These are phyloP conservation scores for Myxozyma kluyveri DNA, from an alignment of 805 yeast species.

Conservation along the genomic window DNA sequence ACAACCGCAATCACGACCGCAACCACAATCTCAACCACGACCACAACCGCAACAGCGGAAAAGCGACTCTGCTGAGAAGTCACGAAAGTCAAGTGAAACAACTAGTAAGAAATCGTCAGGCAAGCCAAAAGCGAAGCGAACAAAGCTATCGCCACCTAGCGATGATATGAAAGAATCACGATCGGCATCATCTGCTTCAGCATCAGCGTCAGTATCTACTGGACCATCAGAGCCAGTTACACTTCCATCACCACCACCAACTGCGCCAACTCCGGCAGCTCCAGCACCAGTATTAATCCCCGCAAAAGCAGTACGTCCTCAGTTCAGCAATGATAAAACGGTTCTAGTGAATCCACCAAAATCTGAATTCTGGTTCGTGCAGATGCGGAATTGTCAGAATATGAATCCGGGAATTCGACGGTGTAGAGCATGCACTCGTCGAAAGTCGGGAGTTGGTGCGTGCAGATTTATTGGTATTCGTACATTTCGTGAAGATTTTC, in stretches of 20 bases:
- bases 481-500: constrained; percentile 21
- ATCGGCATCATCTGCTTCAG: background rate
- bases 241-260: background rate
- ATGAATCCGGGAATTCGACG: constrained; percentile 21
- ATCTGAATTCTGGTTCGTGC: constrained; percentile 18
- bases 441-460: constrained; percentile 28
- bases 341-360: constrained; percentile 18
- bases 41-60: too few species aligned
- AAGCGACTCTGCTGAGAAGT: too few species aligned
- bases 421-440: constrained; percentile 27
- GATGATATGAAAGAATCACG: background rate
- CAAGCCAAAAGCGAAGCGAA: too few species aligned
- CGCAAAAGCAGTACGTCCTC: background rate
- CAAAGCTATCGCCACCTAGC: background rate
- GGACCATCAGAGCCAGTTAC: too few species aligned
- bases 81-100: too few species aligned
- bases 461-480: constrained; percentile 29
- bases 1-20: too few species aligned
- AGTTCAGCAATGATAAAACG: constrained; percentile 23
- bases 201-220: too few species aligned
- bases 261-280: background rate
- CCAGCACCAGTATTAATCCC: background rate
- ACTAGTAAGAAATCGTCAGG: too few species aligned
- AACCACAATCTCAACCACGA: too few species aligned
- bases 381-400: constrained; percentile 23